phyloP scores from a whole-genome alignment of 2,329 filamentous ascomycete genomes.

The Fusarium miscanthi region DNA sequence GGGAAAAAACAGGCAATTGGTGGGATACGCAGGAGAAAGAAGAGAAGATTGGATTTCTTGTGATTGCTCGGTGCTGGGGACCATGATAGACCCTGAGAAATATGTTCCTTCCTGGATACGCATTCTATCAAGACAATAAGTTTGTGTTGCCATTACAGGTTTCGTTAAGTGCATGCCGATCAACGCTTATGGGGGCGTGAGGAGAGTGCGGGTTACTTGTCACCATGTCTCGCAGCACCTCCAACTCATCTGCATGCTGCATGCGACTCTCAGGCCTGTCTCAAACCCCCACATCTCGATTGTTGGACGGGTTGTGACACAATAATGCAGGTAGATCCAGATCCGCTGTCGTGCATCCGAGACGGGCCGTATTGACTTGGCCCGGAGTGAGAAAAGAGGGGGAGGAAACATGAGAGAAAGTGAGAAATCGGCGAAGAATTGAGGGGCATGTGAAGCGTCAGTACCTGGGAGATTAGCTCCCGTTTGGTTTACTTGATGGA shows the following conservation, averaged over 20 bases:
- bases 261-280: not conserved
- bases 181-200: not conserved
- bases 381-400: not conserved
- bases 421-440: not conserved
- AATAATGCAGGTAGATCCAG: not conserved
- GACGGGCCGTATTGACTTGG: not conserved
- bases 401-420: not conserved
- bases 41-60: too few relatives aligned
- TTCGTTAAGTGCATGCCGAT: not conserved
- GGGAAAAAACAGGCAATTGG: too few relatives aligned
- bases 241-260: not conserved
- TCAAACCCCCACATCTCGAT: not conserved
- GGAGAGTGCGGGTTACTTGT: not conserved
- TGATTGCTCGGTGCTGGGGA: not conserved
- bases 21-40: too few relatives aligned
- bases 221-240: not conserved
- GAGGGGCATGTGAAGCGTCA: not conserved
- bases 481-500: rapidly evolving
- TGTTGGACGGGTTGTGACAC: not conserved
- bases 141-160: not conserved
- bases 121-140: rapidly evolving
- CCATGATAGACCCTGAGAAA: not conserved
- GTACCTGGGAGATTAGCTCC: rapidly evolving
- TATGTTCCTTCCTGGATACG: rapidly evolving
- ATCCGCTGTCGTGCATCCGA: not conserved